A percentile compares a stretch with the other conserved stretches of the same genome.
These are phyloP conservation scores for Neodidymelliopsis sp. DNA, from an alignment of 2,329 filamentous ascomycete genomes.

Conservation along the genomic window DNA sequence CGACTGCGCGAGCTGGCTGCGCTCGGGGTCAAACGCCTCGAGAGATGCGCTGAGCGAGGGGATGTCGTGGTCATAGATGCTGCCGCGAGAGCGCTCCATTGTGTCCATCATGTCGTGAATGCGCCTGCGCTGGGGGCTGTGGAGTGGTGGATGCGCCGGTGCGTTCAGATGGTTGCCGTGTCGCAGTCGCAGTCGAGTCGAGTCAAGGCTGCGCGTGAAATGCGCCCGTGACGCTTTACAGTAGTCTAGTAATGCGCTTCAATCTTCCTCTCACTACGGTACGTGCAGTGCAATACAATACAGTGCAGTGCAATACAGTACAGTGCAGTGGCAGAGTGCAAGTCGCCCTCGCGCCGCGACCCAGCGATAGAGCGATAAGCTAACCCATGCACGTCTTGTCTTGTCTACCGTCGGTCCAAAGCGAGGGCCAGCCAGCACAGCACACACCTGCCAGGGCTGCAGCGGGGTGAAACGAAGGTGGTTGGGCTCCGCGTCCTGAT, in stretches of 20 bases:
- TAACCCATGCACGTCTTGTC: too few species aligned
- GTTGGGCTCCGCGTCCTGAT: slow-evolving; percentile 5
- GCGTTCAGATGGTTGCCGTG: not conserved
- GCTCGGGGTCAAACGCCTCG: slow-evolving; percentile 50
- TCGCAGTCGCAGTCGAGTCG: not conserved
- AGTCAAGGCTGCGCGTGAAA: slow-evolving; percentile 7
- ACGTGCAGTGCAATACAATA: too few species aligned
- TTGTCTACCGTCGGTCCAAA: slow-evolving; percentile 6
- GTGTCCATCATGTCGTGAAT: slow-evolving; percentile 29
- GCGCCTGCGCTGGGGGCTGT: not conserved
- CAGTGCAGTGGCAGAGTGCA: slow-evolving; percentile 6
- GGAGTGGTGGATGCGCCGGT: not conserved
- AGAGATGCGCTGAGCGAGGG: slow-evolving; percentile 50
- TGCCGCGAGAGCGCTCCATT: slow-evolving; percentile 44
- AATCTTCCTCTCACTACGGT: too few species aligned
- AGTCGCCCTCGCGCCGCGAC: slow-evolving; percentile 5
- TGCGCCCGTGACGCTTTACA: slow-evolving; percentile 9
- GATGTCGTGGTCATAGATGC: slow-evolving; percentile 48
- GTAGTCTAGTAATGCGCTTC: too few species aligned
- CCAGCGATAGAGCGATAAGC: slow-evolving; percentile 17
- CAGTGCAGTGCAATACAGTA: slow-evolving; percentile 2
- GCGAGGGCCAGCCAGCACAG: slow-evolving; percentile 16
- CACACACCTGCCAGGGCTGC: slow-evolving; percentile 11
- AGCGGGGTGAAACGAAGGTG: slow-evolving; percentile 18
- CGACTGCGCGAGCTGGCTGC: slow-evolving; percentile 41